Base-by-base conservation (phyloP, 345 rosid genomes). In the Citrus sp. region DNA sequence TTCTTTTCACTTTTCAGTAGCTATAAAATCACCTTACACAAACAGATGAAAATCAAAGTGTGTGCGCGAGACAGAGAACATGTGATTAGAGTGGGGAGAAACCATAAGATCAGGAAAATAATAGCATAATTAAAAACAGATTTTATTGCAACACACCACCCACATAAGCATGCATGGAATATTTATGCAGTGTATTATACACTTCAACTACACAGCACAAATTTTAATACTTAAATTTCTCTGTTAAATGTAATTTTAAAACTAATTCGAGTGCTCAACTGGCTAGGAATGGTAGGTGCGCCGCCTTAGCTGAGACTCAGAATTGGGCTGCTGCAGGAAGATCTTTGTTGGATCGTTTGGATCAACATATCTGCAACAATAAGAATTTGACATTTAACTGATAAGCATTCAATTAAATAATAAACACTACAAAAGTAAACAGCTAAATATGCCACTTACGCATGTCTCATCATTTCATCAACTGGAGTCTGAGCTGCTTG, bases 391-490 rank as follows among this genome's bases (percentile, higher is more conserved):
- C 34, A 78, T 51, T 35, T 27, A 74, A 42, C 27, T 55, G 55
- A 25, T 24, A 66, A 64, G 58, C 28, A 62, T n/a, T 54, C 13
- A 9, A 49, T 18, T 3, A 40, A 25, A 46, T 63, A 24, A 10
- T 51, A 13, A 9, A 59, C 70, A 69, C 46, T 7, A 59, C 60
- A 59, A 59, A 38, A 42, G 28, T 9, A 70, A 1, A 54, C 27
- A 27, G 51, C 65, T 70, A 62, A 64, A 24, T 24, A 34, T 35
- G 64, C 30, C 28, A 81, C 99, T 96, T 86, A 96, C 99, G 99
- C 99, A 72, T 94, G 97, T 91, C 98, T 91, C 94, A 96, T 96
- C 98, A 96, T 91, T 82, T 96, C 95, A 78, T 94, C 98, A 51
- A 96, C 98, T 9, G 99, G 99, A 70, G 97, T 88, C 66, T 90